Evolutionary conservation across 2,329 filamentous ascomycete genomes (phyloP), one percentile per base, ranked within the genome.

Genomic region (Teratosphaeria nubilosa): DNA sequence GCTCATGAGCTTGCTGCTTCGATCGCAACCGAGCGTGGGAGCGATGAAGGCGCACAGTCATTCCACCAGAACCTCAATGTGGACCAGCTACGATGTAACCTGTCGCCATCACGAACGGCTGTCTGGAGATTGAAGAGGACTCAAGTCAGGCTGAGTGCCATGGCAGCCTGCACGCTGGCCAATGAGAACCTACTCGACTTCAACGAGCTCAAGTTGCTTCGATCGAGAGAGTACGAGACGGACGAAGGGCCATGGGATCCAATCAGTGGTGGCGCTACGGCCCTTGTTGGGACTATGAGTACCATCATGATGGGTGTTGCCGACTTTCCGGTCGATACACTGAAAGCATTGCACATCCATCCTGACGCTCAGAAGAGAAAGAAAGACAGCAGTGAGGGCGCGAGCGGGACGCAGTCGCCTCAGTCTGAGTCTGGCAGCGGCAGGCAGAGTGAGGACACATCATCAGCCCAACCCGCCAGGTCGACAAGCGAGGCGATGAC

Each of bases 281-380:
- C 91, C 0, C 74, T 96, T 0, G 77, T 95, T n/a, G 87, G 88
- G 5, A 92, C 91, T n/a, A 78, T 94, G 53, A 85, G 87, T 27
- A 87, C 82, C 45, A 86, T 96, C 58, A 83, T 88, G 66, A 87
- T 95, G 81, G 89, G 90, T 1, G 80, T 95, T 48, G 88, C 88
- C 0, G 90, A 95, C 67, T 77, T 86, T 51, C 83, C 83, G 0
- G 75, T 78, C 16, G 80, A 83, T 52, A 77, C 84, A 3, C 68
- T 82, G 52, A 78, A 77, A 61, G 71, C 77, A 7, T 68, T 78
- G 53, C 71, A 73, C 34, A 78, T 78, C 16, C 76, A 78, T 41
- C 69, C 69, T 22, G 68, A 71, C 45, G 61, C 64, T 4, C 60
- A 61, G 34, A 65, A 65, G 56, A 65, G 65, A 58, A 66, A 61